Conservation (phyloP, 495 filamentous ascomycete genomes). For the Halenospora varia region DNA sequence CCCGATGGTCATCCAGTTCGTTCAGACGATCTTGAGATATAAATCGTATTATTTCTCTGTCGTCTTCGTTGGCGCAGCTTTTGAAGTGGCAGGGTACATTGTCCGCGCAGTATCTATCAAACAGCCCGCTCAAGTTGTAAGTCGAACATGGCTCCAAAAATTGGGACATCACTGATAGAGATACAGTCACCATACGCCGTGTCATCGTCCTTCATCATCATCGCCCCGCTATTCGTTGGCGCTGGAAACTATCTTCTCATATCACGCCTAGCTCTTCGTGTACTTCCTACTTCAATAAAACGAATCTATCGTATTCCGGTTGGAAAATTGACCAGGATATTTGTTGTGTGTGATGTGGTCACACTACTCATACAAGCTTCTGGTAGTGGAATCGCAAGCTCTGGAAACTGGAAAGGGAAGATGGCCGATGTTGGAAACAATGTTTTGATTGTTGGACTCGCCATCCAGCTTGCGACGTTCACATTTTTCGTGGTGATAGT, state of each 20-base stretch:
- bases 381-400: conserved; percentile 31
- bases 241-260: conserved; percentile 33
- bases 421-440: conserved; percentile 18
- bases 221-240: conserved; percentile 32
- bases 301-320: conserved; percentile 22
- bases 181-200: conserved; percentile 24
- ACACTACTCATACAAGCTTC: conserved; percentile 32
- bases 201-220: conserved; percentile 28
- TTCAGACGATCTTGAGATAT: conserved; percentile 6
- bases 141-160: not conserved
- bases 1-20: not conserved
- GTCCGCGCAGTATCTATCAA: conserved; percentile 17
- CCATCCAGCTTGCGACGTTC: conserved; percentile 29
- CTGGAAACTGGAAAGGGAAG: conserved; percentile 28
- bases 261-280: conserved; percentile 24
- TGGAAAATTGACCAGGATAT: conserved; percentile 27
- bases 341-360: conserved; percentile 32
- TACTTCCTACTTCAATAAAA: conserved; percentile 1
- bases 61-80: conserved; percentile 18
- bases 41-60: conserved; percentile 20
- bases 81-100: conserved; percentile 25
- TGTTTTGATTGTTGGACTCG: conserved; percentile 30
- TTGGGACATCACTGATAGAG: not conserved
- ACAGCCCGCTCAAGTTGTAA: conserved; percentile 11
- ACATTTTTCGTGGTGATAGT: conserved; percentile 27